phyloP scores from a whole-genome alignment of 2,329 filamentous ascomycete species.

The Plenodomus biglobosus region DNA sequence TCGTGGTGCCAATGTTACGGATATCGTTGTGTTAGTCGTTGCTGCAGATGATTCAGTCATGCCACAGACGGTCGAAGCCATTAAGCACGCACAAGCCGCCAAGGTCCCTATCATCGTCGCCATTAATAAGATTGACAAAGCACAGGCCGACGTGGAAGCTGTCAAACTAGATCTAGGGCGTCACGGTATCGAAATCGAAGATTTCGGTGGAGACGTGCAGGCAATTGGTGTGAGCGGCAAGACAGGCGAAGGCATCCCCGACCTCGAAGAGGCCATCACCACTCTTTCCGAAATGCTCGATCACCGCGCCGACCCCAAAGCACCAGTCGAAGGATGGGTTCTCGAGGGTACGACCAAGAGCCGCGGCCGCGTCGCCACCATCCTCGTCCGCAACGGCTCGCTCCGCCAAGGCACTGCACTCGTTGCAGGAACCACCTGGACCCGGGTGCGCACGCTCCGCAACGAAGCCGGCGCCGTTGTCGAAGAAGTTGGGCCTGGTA shows the following conservation, averaged over 20 bases:
- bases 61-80: constrained; percentile 92
- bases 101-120: constrained; percentile 96
- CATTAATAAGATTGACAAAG: constrained; percentile 95
- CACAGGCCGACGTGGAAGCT: constrained; percentile 73
- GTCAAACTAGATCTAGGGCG: constrained; percentile 86
- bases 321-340: constrained; percentile 87
- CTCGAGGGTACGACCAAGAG: constrained; percentile 88
- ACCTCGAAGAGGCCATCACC: constrained; percentile 87
- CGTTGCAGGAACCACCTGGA: constrained; percentile 86
- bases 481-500: constrained; percentile 76
- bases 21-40: constrained; percentile 94
- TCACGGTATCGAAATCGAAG: constrained; percentile 87
- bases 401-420: constrained; percentile 78
- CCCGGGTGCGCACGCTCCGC: constrained; percentile 76
- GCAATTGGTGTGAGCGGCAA: constrained; percentile 90
- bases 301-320: constrained; percentile 75
- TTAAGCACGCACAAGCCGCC: constrained; percentile 86
- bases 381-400: constrained; percentile 86
- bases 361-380: constrained; percentile 80
- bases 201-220: constrained; percentile 92
- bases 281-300: constrained; percentile 88
- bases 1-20: constrained; percentile 91
- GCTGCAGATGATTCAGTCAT: constrained; percentile 97
- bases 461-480: constrained; percentile 81
- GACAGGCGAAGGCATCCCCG: constrained; percentile 86